Conservation (phyloP, 441 rosid species). For the Corymbia calophylla region DNA sequence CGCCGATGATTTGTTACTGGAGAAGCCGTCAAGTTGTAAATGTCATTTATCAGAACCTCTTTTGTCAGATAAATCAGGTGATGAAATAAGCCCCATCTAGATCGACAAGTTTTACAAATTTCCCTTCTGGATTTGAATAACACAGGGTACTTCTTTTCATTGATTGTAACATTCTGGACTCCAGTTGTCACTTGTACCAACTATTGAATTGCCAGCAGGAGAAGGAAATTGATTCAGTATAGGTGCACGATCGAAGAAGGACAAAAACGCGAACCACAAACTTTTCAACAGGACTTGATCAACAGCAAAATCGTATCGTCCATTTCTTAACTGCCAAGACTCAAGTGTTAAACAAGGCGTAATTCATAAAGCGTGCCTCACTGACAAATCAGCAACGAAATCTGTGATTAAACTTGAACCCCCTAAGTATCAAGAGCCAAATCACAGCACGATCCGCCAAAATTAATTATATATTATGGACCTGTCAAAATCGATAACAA, state of each 20-base stretch:
- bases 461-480: neutral
- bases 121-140: neutral
- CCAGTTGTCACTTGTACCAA: neutral
- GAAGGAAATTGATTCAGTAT: neutral
- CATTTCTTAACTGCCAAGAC: neutral
- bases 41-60: conserved; percentile 33
- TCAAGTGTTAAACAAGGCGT: neutral
- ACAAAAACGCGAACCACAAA: neutral
- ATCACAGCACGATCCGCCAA: neutral
- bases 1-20: neutral
- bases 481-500: neutral
- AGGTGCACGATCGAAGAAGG: neutral
- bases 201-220: neutral
- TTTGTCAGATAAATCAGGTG: conserved; percentile 8
- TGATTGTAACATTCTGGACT: neutral
- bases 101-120: neutral
- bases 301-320: neutral
- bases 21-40: conserved; percentile 6
- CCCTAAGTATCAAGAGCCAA: neutral
- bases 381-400: neutral
- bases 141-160: neutral
- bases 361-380: neutral
- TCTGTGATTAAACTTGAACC: neutral
- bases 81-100: neutral
- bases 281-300: neutral